A percentile compares a stretch with the other conserved stretches of the same genome.
Conservation (phyloP, 202 grass and related monocot genomes). For the Dendrocalamus latiflorus region DNA sequence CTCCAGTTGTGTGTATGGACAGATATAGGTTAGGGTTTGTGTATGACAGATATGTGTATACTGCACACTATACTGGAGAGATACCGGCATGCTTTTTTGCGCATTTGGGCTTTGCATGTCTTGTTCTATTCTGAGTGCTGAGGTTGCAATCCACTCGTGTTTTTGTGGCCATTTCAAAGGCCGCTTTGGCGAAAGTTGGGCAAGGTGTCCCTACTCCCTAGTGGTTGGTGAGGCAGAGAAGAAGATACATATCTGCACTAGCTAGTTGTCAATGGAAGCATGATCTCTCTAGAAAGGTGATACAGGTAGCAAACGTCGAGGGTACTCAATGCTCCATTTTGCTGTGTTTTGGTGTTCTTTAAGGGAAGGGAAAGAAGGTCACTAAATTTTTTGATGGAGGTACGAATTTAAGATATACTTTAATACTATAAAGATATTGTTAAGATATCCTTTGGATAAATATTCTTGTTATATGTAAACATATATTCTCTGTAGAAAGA, state of each 20-base stretch:
- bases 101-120: not conserved
- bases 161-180: not conserved
- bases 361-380: not conserved
- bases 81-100: not conserved
- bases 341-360: not conserved
- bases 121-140: not conserved
- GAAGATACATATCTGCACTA: not conserved
- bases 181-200: not conserved
- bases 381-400: too few relatives aligned
- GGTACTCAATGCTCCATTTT: not conserved
- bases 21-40: conserved; percentile 29
- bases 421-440: too few relatives aligned
- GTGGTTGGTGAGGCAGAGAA: conserved; percentile 18
- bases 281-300: conserved; percentile 30
- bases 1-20: conserved; percentile 5
- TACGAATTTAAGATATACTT: too few relatives aligned
- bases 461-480: too few relatives aligned
- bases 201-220: not conserved
- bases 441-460: too few relatives aligned
- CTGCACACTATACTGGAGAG: conserved; percentile 31
- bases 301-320: not conserved
- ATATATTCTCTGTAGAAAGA: too few relatives aligned
- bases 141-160: not conserved
- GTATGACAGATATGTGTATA: conserved; percentile 34
- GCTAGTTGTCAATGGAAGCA: conserved; percentile 19